Evolutionary conservation across 2,329 filamentous ascomycete genomes (phyloP).

Genomic region (Alternaria novae-zelandiae): DNA sequence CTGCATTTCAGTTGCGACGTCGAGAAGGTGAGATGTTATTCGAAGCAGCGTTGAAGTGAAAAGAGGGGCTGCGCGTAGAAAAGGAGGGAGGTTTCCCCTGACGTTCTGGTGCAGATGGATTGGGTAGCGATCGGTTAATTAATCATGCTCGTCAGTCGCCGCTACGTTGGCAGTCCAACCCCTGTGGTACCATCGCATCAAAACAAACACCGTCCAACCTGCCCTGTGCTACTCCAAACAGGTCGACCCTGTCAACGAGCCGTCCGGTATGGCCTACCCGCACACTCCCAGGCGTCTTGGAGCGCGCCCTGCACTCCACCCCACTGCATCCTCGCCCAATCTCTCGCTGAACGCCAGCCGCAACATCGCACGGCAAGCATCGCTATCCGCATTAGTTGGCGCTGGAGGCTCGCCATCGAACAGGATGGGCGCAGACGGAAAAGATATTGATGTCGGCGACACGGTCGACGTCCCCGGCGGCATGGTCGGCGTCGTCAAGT

Average conservation of each 20-base stretch:
- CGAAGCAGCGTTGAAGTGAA: not conserved
- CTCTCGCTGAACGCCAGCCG: conserved; percentile 49
- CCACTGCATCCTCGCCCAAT: conserved; percentile 52
- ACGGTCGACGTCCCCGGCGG: conserved; percentile 88
- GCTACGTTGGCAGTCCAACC: conserved; percentile 6
- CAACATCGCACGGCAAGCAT: conserved; percentile 71
- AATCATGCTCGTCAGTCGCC: conserved; percentile 8
- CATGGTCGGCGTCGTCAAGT: conserved; percentile 90
- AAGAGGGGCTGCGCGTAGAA: not conserved
- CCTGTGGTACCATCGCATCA: conserved; percentile 12
- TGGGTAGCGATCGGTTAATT: conserved; percentile 13
- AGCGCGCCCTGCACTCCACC: conserved; percentile 50
- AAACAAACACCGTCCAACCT: conserved; percentile 22
- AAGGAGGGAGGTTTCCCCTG: conserved; percentile 1
- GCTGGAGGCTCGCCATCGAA: conserved; percentile 49
- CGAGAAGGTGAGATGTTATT: not conserved
- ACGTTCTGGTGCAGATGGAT: not conserved
- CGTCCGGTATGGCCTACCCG: conserved; percentile 44
- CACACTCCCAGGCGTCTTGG: conserved; percentile 51
- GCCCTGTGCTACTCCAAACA: conserved; percentile 14
- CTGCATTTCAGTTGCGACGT: not conserved
- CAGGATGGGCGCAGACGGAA: conserved; percentile 55
- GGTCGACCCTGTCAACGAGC: conserved; percentile 15
- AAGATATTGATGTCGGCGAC: conserved; percentile 76
- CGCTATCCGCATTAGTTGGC: conserved; percentile 71